Evolutionary conservation across 1,139 yeast species (phyloP).

Genomic region (Ogataea hybrid): DNA sequence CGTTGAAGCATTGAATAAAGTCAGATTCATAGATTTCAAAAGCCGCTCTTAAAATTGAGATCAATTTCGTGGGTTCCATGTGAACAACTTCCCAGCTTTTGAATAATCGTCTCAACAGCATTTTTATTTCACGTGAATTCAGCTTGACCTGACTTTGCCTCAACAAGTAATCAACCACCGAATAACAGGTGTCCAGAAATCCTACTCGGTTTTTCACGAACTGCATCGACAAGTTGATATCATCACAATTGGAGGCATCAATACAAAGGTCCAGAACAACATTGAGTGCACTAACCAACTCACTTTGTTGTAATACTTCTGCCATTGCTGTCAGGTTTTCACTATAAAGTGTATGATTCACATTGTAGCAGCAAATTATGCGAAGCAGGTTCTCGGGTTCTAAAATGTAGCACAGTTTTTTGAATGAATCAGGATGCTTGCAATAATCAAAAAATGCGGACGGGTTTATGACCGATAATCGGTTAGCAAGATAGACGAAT

Average conservation of each 20-base stretch:
- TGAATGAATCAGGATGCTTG: conserved; percentile 12
- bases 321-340: too few relatives aligned
- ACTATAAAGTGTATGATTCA: neutral
- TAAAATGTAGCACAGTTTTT: conserved; percentile 17
- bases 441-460: conserved; percentile 24
- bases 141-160: conserved; percentile 9
- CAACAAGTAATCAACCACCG: conserved; percentile 16
- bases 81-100: conserved; percentile 23
- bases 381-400: conserved; percentile 29
- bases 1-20: conserved; percentile 19
- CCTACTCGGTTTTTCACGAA: conserved; percentile 25
- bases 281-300: conserved; percentile 23
- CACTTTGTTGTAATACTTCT: conserved; percentile 15
- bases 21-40: conserved; percentile 10
- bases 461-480: conserved; percentile 25
- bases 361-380: conserved; percentile 22
- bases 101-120: conserved; percentile 24
- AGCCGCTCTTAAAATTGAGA: conserved; percentile 13
- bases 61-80: conserved; percentile 10
- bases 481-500: conserved; percentile 24
- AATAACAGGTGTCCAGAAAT: conserved; percentile 23
- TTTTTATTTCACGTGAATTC: conserved; percentile 20
- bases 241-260: conserved; percentile 28
- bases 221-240: conserved; percentile 29
- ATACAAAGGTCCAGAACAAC: conserved; percentile 20